Base-by-base conservation (phyloP, 139 green algal species). In the Coelastrella sp. region DNA sequence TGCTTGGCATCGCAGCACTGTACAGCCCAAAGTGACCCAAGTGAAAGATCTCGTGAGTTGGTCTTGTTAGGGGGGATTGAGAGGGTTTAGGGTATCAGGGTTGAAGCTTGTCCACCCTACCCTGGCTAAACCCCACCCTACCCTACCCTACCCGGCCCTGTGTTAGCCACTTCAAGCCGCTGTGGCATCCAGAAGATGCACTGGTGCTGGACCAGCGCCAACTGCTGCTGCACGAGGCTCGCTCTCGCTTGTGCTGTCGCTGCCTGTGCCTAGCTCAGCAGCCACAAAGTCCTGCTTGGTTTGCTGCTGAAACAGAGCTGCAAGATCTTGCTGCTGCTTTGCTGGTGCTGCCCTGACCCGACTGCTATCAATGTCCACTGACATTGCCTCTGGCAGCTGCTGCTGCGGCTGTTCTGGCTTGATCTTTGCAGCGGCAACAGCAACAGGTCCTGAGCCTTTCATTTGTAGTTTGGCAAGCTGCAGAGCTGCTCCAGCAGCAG, bases 401-500 rank as follows among this genome's bases (percentile, higher is more conserved):
- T 47, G 80, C 58, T 86, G 80, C 59, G 7, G 59, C 80, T 86
- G 60, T 59, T 73, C 32, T 11, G 58, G 59, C 80, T 8, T 10
- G 59, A 19, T n/a, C 14, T 76, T 7, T 0, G 20, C 57, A 54
- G 7, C 8, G 6, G 80, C 20, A 74, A 59, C 80, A n/a, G 59
- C 80, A 17, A 19, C 59, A 56, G 23, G 10, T 16, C 22, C 74
- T 59, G 80, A 73, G 2, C 58, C 80, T 17, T 87, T 68, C 82
- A 66, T 47, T 59, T 87, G 64, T 5, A 78, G 65, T 65, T n/a
- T 56, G 3, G 82, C 82, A 32, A 78, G 64, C 22, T 61, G 23
- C 64, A 78, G 3, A 11, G 82, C 82, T 47, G 82, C 82, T 4
- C 14, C 82, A 47, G 82, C 82, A 87, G 82, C 82, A 87, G 82